phyloP scores from a whole-genome alignment of 345 rosid species.

The Salix brachista region DNA sequence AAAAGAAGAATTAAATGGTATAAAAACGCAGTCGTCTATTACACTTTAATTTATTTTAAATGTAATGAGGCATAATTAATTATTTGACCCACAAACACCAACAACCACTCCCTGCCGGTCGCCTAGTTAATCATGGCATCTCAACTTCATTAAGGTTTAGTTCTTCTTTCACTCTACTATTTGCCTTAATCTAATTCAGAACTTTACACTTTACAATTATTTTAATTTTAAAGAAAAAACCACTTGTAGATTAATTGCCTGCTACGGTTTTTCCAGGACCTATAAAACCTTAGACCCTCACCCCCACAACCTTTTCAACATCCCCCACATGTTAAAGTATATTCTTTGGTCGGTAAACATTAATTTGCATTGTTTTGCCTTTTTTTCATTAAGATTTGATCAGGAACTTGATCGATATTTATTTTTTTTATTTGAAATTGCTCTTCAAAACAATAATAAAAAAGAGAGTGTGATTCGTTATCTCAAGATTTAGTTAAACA shows the following conservation, averaged over 20 bases:
- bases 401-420: too few species aligned
- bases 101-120: not conserved
- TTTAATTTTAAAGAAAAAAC: not conserved
- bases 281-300: too few species aligned
- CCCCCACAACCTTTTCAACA: not conserved
- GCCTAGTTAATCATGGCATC: not conserved
- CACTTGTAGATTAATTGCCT: too few species aligned
- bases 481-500: too few species aligned
- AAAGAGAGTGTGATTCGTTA: too few species aligned
- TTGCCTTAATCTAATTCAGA: not conserved
- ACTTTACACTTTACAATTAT: not conserved
- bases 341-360: too few species aligned
- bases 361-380: too few species aligned
- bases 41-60: not conserved
- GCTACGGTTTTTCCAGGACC: too few species aligned
- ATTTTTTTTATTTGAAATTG: too few species aligned
- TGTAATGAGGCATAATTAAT: not conserved
- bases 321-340: not conserved
- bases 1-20: too few species aligned
- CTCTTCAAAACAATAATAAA: too few species aligned
- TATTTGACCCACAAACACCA: not conserved
- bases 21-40: accelerated
- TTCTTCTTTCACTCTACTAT: not conserved
- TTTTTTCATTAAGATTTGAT: too few species aligned
- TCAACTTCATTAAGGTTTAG: not conserved